Evolutionary conservation across 345 rosid genomes (phyloP), one percentile per base, ranked within the genome.

Genomic region (Salix koriyanagi): DNA sequence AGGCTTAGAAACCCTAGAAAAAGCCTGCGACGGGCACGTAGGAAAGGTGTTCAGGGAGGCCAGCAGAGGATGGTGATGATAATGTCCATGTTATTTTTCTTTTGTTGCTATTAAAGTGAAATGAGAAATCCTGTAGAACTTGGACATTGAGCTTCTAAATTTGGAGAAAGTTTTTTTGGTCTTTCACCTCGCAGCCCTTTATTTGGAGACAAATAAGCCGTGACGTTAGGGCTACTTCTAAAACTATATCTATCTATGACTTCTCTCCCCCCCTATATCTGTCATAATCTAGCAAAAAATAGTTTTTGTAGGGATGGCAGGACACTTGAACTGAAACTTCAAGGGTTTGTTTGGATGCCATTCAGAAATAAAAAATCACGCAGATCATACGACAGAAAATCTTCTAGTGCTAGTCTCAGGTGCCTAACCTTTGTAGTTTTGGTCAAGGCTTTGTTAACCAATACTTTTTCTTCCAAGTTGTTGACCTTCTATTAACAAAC

Each of bases 1-100:
- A 70, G 25, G 16, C 21, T 46, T n/a, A 76, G 74, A 58, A 73
- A 70, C 84, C 90, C 82, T 75, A 84, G 88, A 82, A 84, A 81
- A 78, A 34, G 76, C 81, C 67, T 71, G 39, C 58, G 62, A 14
- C 62, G 28, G 19, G 66, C 50, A 72, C 26, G 8, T 21, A 26
- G 56, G 19, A n/a, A n/a, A 18, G 16, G 56, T 36, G 65, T 2
- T 83, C 77, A 77, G 34, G 82, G 85, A 13, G 82, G 81, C 75
- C 84, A 75, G 71, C 84, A 73, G 56, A 50, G 18, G 83, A 21
- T 21, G 70, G 42, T 32, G 76, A 54, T 32, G 69, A 78, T 69
- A 10, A 41, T 41, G 69, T 67, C 81, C 84, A 82, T 80, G 26
- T 67, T 37, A 61, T 67, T 36, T 28, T 28, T 67, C 68, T 78